Base-by-base conservation (phyloP, 768 basidiomycete species). In the Agrocybe chaxingu region DNA sequence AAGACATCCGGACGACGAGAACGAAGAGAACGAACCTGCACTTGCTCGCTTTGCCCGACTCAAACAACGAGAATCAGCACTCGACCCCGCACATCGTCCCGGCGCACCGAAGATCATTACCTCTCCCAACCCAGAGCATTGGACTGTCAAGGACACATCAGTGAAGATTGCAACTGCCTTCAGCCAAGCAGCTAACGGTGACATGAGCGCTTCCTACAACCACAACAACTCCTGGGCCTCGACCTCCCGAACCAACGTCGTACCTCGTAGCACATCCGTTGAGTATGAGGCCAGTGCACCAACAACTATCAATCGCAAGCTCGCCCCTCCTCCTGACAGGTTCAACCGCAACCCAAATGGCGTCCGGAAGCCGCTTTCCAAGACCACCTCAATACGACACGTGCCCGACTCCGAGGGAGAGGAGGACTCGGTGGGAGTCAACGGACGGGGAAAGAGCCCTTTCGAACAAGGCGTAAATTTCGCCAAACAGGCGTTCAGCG, bases 121-220 rank as follows among this genome's bases (percentile, higher is more conserved):
- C 59, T 65, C 68, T 41, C 69, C 76, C n/a, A 74, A 83, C 45
- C 89, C 89, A 37, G 77, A 82, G 59, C 82, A 75, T 75, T 88
- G 85, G 85, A 63, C 65, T 51, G 80, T 89, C 52, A 87, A 87
- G 60, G 89, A 90, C 67, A 93, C 92, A 40, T 85, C 89, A 13
- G 92, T 93, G 45, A 88, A 90, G 67, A 85, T 92, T 60, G 92
- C 90, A 8, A 79, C 80, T 59, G 92, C 91, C 30, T 88, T 94
- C 62, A 72, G 75, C 57, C 82, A 85, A 65, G 92, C 91, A 13
- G 87, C 79, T 16, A 71, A 69, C 63, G 48, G 51, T 40, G 71
- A 74, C 51, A 79, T 79, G 73, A 58, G 56, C 37, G 62, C 69
- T 41, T 54, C 59, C 4, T 47, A 51, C 47, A 81, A 78, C 57